Conservation (phyloP, 768 basidiomycete genomes). For the Postia placenta region DNA sequence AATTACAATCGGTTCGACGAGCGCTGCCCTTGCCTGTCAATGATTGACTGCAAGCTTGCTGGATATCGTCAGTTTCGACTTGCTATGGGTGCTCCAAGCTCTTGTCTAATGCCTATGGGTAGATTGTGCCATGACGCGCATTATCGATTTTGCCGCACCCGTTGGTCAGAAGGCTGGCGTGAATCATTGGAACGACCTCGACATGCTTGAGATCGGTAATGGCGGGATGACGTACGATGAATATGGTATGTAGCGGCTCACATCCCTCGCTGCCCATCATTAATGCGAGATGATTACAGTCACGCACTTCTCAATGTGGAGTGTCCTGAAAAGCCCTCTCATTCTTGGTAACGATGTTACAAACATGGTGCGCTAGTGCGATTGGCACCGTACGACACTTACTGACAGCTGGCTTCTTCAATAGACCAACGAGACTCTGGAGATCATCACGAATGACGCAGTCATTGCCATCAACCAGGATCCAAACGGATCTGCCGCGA, state of each 20-base stretch:
- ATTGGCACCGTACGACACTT: background rate
- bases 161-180: constrained; percentile 29
- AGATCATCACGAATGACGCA: constrained; percentile 33
- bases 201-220: constrained; percentile 34
- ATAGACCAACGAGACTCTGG: constrained; percentile 28
- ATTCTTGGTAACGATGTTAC: constrained; percentile 36
- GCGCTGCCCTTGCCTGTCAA: constrained; percentile 29
- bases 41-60: constrained; percentile 32
- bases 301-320: constrained; percentile 37
- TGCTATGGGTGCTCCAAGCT: too few species aligned
- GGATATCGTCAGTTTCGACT: constrained; percentile 28
- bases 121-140: constrained; percentile 28
- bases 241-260: constrained; percentile 24
- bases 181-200: constrained; percentile 32
- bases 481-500: constrained; percentile 23
- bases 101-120: too few species aligned
- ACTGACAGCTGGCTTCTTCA: background rate
- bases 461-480: constrained; percentile 32
- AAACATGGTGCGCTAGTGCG: constrained; percentile 27
- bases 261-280: background rate
- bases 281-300: constrained; percentile 15
- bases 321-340: constrained; percentile 34
- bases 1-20: constrained; percentile 29
- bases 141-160: constrained; percentile 32
- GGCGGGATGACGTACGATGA: constrained; percentile 35